Conservation (phyloP, 2,329 filamentous ascomycete species). For the Dactylellina haptotyla region DNA sequence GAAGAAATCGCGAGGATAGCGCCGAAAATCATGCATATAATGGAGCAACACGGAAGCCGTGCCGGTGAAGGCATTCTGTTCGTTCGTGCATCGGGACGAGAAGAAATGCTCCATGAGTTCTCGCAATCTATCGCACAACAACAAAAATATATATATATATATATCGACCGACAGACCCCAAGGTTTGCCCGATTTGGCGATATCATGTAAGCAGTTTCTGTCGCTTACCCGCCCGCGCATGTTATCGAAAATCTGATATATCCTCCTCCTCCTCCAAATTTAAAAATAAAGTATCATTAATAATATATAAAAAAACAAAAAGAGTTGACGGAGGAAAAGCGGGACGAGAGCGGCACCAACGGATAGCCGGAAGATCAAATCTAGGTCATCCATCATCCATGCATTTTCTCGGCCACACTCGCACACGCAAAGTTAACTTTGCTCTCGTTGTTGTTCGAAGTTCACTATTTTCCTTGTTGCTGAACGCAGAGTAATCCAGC, state of each 20-base stretch:
- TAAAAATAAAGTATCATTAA: neutral
- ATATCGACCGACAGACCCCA: neutral
- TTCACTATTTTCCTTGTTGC: neutral
- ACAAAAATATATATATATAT: neutral
- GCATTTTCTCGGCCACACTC: neutral
- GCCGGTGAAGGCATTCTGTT: neutral
- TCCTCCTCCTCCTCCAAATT: neutral
- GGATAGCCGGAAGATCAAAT: neutral
- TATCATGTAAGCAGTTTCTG: slow-evolving; percentile 5
- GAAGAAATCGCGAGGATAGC: neutral
- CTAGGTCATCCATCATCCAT: slow-evolving; percentile 19
- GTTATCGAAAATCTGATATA: neutral
- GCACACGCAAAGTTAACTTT: neutral
- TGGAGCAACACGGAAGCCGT: slow-evolving; percentile 5
- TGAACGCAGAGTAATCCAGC: slow-evolving; percentile 18
- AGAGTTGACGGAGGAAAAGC: neutral
- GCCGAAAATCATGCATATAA: neutral
- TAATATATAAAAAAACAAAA: neutral
- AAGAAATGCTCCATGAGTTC: neutral
- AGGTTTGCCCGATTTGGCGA: neutral
- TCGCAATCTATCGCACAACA: slow-evolving; percentile 8
- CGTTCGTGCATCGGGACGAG: neutral
- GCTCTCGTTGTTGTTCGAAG: neutral
- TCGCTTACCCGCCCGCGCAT: neutral
- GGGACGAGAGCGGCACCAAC: slow-evolving; percentile 11